Evolutionary conservation across 2,329 filamentous ascomycete genomes (phyloP).

Genomic region (Talaromyces marneffei): DNA sequence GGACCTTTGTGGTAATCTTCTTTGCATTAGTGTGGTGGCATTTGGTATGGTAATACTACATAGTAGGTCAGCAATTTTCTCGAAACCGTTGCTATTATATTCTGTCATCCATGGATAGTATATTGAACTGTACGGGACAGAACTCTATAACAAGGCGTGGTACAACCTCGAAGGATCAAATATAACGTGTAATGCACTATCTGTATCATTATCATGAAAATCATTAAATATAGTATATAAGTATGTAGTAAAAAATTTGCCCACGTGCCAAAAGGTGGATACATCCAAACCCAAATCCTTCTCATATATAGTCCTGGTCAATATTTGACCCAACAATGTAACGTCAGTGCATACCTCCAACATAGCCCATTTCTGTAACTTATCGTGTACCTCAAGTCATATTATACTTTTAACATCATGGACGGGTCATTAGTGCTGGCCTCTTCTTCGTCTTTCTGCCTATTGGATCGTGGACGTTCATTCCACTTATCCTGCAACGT

Average conservation of each 20-base stretch:
- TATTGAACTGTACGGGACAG: too few relatives aligned
- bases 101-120: too few relatives aligned
- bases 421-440: neutral
- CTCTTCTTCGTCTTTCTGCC: neutral
- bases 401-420: neutral
- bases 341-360: neutral
- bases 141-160: too few relatives aligned
- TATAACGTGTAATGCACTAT: too few relatives aligned
- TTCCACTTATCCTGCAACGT: neutral
- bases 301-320: neutral
- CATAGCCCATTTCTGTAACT: neutral
- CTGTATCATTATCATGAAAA: neutral
- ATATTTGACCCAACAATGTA: neutral
- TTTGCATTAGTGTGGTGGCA: too few relatives aligned
- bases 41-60: too few relatives aligned
- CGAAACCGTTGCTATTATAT: too few relatives aligned
- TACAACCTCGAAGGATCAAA: too few relatives aligned
- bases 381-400: neutral
- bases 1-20: too few relatives aligned
- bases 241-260: neutral
- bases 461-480: neutral
- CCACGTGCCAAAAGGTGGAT: neutral
- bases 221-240: too few relatives aligned
- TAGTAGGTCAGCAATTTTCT: too few relatives aligned
- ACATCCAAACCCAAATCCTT: neutral